Conservation (phyloP, 1,139 yeast species). For the Cylindricascospora bacillispora region DNA sequence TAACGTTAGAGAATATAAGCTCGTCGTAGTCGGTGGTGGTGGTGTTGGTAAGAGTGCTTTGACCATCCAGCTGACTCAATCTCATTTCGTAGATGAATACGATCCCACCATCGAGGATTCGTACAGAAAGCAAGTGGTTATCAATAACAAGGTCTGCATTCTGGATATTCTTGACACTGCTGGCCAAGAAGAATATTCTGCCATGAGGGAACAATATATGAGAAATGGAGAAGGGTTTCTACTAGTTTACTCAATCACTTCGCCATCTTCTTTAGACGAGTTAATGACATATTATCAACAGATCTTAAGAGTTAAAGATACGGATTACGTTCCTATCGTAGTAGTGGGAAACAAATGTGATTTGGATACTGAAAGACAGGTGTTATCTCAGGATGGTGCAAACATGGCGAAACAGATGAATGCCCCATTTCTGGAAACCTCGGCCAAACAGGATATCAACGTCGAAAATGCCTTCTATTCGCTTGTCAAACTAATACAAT, state of each 20-base stretch:
- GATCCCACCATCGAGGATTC: constrained; percentile 95
- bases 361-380: constrained; percentile 61
- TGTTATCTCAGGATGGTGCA: constrained; percentile 68
- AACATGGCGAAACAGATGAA: constrained; percentile 56
- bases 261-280: constrained; percentile 66
- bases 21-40: constrained; percentile 94
- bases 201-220: constrained; percentile 87
- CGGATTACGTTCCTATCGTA: constrained; percentile 54
- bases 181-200: constrained; percentile 92
- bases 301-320: constrained; percentile 70
- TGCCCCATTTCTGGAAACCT: constrained; percentile 78
- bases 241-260: constrained; percentile 70
- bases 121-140: constrained; percentile 62
- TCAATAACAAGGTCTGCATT: constrained; percentile 63
- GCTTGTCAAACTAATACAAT: constrained; percentile 51
- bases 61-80: constrained; percentile 77
- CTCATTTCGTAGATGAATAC: constrained; percentile 85
- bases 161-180: constrained; percentile 88
- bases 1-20: constrained; percentile 49
- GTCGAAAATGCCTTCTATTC: constrained; percentile 83
- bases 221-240: constrained; percentile 87
- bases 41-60: constrained; percentile 95
- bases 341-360: constrained; percentile 73
- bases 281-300: constrained; percentile 66
- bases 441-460: constrained; percentile 82